Base-by-base conservation (phyloP, 768 basidiomycete genomes). In the Myochromella boudieri region DNA sequence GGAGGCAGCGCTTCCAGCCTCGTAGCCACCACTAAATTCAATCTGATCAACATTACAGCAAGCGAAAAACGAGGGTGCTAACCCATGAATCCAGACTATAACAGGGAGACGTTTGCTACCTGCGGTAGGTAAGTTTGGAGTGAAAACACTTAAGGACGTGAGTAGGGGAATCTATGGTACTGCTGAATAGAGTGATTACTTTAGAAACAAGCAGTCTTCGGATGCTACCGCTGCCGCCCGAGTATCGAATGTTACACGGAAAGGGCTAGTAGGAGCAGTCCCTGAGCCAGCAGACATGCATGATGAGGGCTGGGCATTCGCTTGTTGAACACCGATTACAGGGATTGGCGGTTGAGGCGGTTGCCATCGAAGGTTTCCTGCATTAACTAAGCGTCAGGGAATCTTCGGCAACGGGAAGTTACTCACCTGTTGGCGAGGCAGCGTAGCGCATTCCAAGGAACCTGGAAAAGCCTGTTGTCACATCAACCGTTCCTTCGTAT, bases 371-470 rank as follows among this genome's bases (percentile, higher is more conserved):
- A 67, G 49, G 17, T 49, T 49, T 15, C 65, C 72, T 69, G 18
- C 27, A 22, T 9, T 46, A 31, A 22, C 22, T 7, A 1, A 5
- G 21, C 15, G 20, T 28, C 15, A 28, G 3, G 5, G 4, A 11
- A 38, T 21, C 11, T n/a, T 31, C n/a, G 33, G 33, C 18, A 10
- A 33, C 26, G 39, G n/a, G 32, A 17, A 3, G 21, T 6, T 26
- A 46, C 66, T 20, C 20, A 74, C 77, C 77, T 24, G 68, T 49
- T 2, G 79, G 78, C 21, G 76, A 62, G 14, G 74, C 75, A 9
- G 80, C 78, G 59, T 74, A 81, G 6, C 78, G 68, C 34, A 78
- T 66, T 0, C 71, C 71, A 10, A 75, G 60, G 48, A 72, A 77
- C 12, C 60, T 52, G 0, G 68, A 66, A 47, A 70, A 64, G 10